phyloP scores from a whole-genome alignment of 495 filamentous ascomycete genomes.

The Hypoxylon cercidicola region DNA sequence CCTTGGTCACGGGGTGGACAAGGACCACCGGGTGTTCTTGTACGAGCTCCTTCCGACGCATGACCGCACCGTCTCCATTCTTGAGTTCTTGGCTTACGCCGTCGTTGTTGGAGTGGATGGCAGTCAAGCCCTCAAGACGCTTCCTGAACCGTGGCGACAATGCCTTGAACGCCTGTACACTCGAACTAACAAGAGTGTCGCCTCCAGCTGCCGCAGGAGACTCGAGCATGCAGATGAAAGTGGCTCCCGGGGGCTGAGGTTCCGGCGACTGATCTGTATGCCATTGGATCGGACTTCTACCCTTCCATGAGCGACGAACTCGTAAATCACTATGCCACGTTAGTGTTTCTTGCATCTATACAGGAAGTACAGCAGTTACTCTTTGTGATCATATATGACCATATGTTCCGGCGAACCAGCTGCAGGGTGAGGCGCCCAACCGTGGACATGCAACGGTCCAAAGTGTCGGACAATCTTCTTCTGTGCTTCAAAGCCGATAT shows the following conservation, averaged over 20 bases:
- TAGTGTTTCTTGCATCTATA: too few species aligned
- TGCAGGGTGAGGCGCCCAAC: constrained; percentile 21
- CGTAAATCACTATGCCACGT: too few species aligned
- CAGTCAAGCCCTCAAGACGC: constrained; percentile 67
- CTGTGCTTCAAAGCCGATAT: constrained; percentile 63
- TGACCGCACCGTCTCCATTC: constrained; percentile 39
- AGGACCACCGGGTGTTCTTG: constrained; percentile 66
- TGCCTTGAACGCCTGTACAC: constrained; percentile 65
- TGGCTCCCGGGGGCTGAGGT: constrained; percentile 71
- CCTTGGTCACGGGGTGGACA: constrained; percentile 62
- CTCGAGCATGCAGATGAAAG: constrained; percentile 71
- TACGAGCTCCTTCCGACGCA: constrained; percentile 20
- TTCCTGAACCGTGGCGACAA: constrained; percentile 67
- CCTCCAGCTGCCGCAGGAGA: constrained; percentile 64
- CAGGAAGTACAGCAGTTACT: too few species aligned
- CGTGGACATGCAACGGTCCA: constrained; percentile 36
- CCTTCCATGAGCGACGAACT: too few species aligned
- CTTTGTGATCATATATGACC: constrained; percentile 50
- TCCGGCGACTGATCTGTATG: constrained; percentile 75
- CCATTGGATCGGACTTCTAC: constrained; percentile 50
- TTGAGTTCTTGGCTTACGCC: too few species aligned
- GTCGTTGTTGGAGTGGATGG: constrained; percentile 54
- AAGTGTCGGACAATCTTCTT: constrained; percentile 44
- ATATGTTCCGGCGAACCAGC: constrained; percentile 24
- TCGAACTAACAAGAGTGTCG: constrained; percentile 71